Conservation (phyloP, 768 basidiomycete species). For the Tulasnella sp. region DNA sequence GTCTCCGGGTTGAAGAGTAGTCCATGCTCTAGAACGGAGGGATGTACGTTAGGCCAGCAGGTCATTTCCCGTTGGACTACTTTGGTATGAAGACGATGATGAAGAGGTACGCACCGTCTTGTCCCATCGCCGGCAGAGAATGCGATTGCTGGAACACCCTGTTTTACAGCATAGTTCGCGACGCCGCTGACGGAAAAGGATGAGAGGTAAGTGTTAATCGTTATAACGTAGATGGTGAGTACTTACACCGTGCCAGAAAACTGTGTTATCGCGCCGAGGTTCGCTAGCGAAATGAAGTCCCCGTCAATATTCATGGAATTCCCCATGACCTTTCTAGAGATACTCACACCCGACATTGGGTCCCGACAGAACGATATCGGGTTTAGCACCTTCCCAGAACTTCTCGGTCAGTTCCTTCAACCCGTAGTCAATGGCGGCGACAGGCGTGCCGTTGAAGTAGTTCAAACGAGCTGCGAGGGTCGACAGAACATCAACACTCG, state of each 20-base stretch:
- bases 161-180: not conserved
- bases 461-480: conserved; percentile 6
- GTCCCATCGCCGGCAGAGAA: conserved; percentile 14
- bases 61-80: not conserved
- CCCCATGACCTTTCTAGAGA: not conserved
- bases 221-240: not conserved
- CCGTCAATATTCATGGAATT: not conserved
- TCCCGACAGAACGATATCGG: conserved; percentile 21
- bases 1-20: conserved; percentile 4
- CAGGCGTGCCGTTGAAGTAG: conserved; percentile 24
- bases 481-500: not conserved
- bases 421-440: conserved; percentile 20
- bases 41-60: not conserved
- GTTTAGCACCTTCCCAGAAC: conserved; percentile 6
- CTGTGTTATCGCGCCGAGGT: conserved; percentile 5
- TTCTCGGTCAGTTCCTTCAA: not conserved
- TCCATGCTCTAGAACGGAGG: not conserved
- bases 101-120: not conserved
- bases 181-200: not conserved
- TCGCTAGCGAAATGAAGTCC: not conserved
- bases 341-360: conserved; percentile 24
- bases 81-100: too few species aligned
- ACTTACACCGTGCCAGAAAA: conserved; percentile 27
- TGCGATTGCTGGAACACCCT: conserved; percentile 24
- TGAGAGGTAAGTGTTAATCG: not conserved